phyloP scores from a whole-genome alignment of 768 basidiomycete genomes.

The Lactifluus hygrophoroides region DNA sequence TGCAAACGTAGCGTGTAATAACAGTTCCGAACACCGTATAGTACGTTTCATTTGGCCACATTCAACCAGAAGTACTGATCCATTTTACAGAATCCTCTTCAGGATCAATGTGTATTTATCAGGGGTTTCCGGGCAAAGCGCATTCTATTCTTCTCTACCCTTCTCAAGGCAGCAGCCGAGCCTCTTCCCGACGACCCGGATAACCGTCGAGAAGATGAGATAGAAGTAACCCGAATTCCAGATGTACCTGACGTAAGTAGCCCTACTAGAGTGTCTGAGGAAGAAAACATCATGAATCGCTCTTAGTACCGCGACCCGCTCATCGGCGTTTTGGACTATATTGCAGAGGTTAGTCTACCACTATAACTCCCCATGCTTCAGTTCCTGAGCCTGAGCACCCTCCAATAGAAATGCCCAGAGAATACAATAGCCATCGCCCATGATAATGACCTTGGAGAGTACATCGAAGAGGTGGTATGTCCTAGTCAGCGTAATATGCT shows the following conservation, averaged over 20 bases:
- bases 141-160: background rate
- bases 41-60: background rate
- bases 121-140: conserved; percentile 12
- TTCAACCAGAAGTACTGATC: background rate
- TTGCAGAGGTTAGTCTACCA: background rate
- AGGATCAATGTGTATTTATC: conserved; percentile 12
- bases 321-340: conserved; percentile 7
- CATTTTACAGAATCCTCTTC: background rate
- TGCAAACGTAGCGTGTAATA: background rate
- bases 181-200: conserved; percentile 5
- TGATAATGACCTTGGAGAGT: no score
- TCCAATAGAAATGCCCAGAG: no score
- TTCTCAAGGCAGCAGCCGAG: background rate
- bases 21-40: background rate
- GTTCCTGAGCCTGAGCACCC: no score
- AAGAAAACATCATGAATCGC: background rate
- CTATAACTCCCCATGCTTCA: no score
- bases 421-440: no score
- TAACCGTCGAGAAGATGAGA: background rate
- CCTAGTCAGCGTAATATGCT: no score
- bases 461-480: no score
- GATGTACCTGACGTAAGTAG: background rate
- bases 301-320: conserved; percentile 5
- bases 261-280: no score
- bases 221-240: conserved; percentile 1